A percentile compares a stretch with the other conserved stretches of the same genome.
Conservation (phyloP, 306 rosid species). For the Mucuna pruriens region DNA sequence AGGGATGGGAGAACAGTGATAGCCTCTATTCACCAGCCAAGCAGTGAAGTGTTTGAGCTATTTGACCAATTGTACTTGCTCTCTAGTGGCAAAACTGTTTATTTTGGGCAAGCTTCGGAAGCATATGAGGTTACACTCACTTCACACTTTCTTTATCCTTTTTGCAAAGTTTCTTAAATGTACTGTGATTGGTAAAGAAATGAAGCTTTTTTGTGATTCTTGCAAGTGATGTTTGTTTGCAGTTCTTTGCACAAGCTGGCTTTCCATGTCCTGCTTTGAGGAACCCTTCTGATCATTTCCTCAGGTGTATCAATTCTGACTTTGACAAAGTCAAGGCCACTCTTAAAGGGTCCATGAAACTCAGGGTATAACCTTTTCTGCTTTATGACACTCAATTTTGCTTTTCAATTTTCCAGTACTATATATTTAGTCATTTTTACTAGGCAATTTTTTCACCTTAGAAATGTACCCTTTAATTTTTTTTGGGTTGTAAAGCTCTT, state of each 20-base stretch:
- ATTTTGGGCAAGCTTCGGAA: constrained; percentile 89
- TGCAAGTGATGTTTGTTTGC: constrained; percentile 33
- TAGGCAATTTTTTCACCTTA: neutral
- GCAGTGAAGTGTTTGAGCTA: constrained; percentile 97
- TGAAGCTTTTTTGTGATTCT: neutral
- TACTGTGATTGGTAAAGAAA: neutral
- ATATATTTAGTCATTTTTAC: neutral
- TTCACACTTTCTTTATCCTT: neutral
- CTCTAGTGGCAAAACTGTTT: constrained; percentile 94
- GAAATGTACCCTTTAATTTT: neutral
- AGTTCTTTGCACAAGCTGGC: constrained; percentile 98
- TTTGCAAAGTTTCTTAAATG: neutral
- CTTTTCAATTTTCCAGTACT: neutral
- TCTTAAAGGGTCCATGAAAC: constrained; percentile 90
- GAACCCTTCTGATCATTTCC: constrained; percentile 98
- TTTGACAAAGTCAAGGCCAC: constrained; percentile 94
- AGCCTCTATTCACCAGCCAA: constrained; percentile 97
- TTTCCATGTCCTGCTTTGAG: constrained; percentile 99
- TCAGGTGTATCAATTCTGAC: constrained; percentile 90
- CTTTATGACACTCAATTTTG: neutral
- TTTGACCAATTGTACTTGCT: constrained; percentile 92
- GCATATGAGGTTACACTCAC: constrained; percentile 74
- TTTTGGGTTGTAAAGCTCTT: neutral
- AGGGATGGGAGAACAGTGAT: constrained; percentile 94
- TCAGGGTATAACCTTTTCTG: constrained; percentile 57